Percentiles rank a stretch among this genome's conserved stretches.
These are phyloP conservation scores for Moelleriella libera DNA, from an alignment of 2,329 filamentous ascomycete species.

Conservation along the genomic window DNA sequence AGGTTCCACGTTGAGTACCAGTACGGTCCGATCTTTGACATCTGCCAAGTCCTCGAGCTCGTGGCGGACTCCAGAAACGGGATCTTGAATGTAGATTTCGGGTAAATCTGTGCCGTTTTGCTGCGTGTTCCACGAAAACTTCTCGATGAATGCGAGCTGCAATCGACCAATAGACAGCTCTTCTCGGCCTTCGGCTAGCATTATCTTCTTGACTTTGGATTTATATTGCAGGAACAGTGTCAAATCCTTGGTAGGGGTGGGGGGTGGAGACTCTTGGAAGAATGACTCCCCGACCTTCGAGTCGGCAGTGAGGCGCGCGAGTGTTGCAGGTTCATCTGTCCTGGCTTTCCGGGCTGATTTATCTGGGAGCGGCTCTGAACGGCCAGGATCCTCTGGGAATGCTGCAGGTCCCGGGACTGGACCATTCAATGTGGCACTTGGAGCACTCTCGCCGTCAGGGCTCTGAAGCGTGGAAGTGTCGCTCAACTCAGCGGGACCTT, in stretches of 20 bases:
- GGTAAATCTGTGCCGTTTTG: constrained; percentile 84
- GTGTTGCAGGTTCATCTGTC: constrained; percentile 7
- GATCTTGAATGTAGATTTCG: constrained; percentile 96
- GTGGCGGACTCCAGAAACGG: constrained; percentile 88
- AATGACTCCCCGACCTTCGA: constrained; percentile 31
- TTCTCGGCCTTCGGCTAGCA: constrained; percentile 69
- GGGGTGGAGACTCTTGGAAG: constrained; percentile 50
- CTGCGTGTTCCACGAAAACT: constrained; percentile 98
- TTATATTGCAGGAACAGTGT: constrained; percentile 95
- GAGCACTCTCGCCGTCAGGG: constrained; percentile 49
- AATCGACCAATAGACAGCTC: constrained; percentile 78
- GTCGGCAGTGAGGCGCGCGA: constrained; percentile 19
- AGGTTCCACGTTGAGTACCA: constrained; percentile 87
- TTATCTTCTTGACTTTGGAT: constrained; percentile 91
- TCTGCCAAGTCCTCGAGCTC: constrained; percentile 88
- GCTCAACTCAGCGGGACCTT: constrained; percentile 4
- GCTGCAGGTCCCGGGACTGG: constrained; percentile 33
- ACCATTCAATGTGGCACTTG: constrained; percentile 44
- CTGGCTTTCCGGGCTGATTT: constrained; percentile 9
- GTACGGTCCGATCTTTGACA: constrained; percentile 85
- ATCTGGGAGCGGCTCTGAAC: constrained; percentile 4
- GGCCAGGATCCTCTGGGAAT: constrained; percentile 12
- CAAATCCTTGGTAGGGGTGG: constrained; percentile 61
- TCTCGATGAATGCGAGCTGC: constrained; percentile 95
- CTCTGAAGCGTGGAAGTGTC: constrained; percentile 32